Conservation (phyloP, 176 grass and related monocot genomes). For the Aegilops speltoides region DNA sequence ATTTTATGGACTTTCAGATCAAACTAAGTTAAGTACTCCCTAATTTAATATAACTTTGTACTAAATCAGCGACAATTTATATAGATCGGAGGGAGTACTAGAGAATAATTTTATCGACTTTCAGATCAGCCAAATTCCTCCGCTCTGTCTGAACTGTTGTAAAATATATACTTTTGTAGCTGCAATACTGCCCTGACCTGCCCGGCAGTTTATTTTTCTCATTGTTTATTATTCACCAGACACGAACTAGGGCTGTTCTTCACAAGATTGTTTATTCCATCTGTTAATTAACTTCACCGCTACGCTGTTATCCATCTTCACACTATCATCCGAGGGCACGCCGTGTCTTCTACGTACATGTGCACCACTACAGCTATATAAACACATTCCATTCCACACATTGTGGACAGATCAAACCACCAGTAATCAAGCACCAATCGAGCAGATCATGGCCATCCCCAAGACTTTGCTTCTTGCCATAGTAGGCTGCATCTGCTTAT, state of each 20-base stretch:
- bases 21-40: too few relatives aligned
- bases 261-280: too few relatives aligned
- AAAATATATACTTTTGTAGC: background rate
- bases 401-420: background rate
- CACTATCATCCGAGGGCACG: too few relatives aligned
- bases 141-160: background rate
- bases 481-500: background rate
- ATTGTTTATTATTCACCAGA: background rate
- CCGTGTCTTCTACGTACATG: background rate
- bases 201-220: background rate
- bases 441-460: background rate
- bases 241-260: too few relatives aligned
- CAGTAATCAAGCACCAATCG: background rate
- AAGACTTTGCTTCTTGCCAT: background rate
- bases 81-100: too few relatives aligned
- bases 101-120: background rate
- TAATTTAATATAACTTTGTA: too few relatives aligned
- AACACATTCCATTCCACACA: background rate
- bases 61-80: too few relatives aligned
- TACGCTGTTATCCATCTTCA: too few relatives aligned
- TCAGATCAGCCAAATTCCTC: background rate
- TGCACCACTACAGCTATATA: background rate
- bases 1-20: too few relatives aligned
- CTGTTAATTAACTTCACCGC: background rate
- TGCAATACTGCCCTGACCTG: background rate